Evolutionary conservation across 257 asterid species (phyloP).

Genomic region (Coffea eugenioides): DNA sequence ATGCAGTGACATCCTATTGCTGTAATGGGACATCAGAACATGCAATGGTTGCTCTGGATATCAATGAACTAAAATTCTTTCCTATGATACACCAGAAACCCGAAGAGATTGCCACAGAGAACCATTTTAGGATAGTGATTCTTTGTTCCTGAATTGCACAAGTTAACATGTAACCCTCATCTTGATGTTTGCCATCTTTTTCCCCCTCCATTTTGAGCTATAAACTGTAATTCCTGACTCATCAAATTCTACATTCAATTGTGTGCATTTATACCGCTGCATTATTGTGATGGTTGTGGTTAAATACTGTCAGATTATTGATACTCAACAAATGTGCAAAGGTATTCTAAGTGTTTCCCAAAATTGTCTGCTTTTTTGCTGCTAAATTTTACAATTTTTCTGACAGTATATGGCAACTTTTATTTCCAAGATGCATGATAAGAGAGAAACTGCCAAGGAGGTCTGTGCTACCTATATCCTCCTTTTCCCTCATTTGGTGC

Average conservation of each 20-base stretch:
- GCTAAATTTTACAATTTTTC: constrained; percentile 5
- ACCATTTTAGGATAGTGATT: neutral
- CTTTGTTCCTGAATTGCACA: neutral
- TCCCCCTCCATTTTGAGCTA: neutral
- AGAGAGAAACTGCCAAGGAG: constrained; percentile 35
- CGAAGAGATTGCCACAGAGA: neutral
- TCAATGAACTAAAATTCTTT: neutral
- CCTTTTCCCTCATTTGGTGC: constrained; percentile 1
- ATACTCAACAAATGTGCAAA: no score
- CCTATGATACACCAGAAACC: neutral
- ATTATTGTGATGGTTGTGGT: neutral
- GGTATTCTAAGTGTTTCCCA: neutral
- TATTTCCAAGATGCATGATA: constrained; percentile 39
- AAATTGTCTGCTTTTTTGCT: neutral
- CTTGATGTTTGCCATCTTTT: neutral
- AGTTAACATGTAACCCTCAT: neutral
- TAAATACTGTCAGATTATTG: neutral
- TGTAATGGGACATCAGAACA: neutral
- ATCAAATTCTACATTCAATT: neutral
- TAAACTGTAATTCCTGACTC: neutral
- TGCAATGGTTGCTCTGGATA: neutral
- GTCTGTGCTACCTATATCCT: constrained; percentile 26
- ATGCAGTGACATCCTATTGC: neutral
- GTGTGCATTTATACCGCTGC: neutral
- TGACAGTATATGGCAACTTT: constrained; percentile 45